These are phyloP conservation scores for Lasiodiplodia sp. DNA, from an alignment of 2,329 filamentous ascomycete genomes.

Conservation along the genomic window DNA sequence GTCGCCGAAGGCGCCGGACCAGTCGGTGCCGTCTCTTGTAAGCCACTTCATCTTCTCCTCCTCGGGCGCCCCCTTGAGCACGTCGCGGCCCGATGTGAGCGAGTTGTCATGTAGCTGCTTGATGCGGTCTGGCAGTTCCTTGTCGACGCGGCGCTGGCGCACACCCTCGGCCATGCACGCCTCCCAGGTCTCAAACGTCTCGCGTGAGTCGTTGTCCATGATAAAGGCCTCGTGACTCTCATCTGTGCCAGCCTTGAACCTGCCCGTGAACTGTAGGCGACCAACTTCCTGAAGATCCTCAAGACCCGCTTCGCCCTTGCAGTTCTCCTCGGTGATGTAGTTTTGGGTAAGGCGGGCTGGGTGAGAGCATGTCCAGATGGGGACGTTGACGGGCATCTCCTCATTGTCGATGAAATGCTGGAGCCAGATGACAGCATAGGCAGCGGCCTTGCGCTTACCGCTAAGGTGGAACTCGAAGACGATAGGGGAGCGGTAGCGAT, in stretches of 20 bases:
- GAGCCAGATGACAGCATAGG: slow-evolving; percentile 85
- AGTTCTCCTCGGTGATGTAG: slow-evolving; percentile 85
- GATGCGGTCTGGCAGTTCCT: slow-evolving; percentile 75
- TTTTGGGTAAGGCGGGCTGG: slow-evolving; percentile 83
- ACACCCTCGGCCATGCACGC: slow-evolving; percentile 89
- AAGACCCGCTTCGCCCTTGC: slow-evolving; percentile 72
- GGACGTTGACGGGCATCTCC: slow-evolving; percentile 79
- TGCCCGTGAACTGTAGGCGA: slow-evolving; percentile 77
- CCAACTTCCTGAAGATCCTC: slow-evolving; percentile 80
- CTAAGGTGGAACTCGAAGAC: slow-evolving; percentile 83
- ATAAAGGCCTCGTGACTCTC: slow-evolving; percentile 84
- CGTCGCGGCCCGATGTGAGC: slow-evolving; percentile 78
- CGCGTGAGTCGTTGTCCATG: slow-evolving; percentile 84
- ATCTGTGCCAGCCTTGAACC: slow-evolving; percentile 91
- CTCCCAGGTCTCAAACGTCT: slow-evolving; percentile 95
- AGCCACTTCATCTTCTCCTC: slow-evolving; percentile 82
- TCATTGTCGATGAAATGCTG: slow-evolving; percentile 84
- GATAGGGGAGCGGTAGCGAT: slow-evolving; percentile 87
- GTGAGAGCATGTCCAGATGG: slow-evolving; percentile 85
- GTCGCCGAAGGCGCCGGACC: slow-evolving; percentile 84
- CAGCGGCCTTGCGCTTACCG: slow-evolving; percentile 73
- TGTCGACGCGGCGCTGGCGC: slow-evolving; percentile 71
- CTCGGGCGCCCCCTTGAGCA: slow-evolving; percentile 74
- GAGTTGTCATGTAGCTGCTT: slow-evolving; percentile 83
- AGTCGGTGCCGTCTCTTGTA: slow-evolving; percentile 80